phyloP scores from a whole-genome alignment of 306 rosid species.

The Gleditsia sinensis region DNA sequence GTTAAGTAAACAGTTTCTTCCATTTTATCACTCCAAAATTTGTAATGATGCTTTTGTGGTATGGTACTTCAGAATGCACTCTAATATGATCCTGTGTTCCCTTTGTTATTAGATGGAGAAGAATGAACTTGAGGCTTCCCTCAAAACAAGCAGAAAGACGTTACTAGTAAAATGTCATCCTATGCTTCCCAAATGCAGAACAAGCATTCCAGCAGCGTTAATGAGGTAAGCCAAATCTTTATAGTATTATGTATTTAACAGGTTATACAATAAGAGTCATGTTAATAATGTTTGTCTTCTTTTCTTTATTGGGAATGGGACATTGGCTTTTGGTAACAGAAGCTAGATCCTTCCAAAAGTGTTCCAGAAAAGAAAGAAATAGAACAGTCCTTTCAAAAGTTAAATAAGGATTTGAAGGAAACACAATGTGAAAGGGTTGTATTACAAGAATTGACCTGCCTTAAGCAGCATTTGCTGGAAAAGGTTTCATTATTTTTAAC shows the following conservation, averaged over 20 bases:
- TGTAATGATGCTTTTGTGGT: conserved; percentile 10
- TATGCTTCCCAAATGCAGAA: conserved; percentile 49
- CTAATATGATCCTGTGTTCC: conserved; percentile 25
- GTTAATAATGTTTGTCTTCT: conserved; percentile 16
- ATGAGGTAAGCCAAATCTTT: conserved; percentile 54
- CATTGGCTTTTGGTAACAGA: conserved; percentile 41
- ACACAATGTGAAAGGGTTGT: conserved; percentile 67
- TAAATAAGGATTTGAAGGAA: conserved; percentile 69
- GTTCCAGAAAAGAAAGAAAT: conserved; percentile 71
- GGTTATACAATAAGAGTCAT: conserved; percentile 16
- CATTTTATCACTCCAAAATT: conserved; percentile 1
- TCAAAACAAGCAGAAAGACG: conserved; percentile 48
- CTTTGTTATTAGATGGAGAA: conserved; percentile 61
- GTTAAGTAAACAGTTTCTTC: not conserved
- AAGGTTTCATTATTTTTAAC: conserved; percentile 54
- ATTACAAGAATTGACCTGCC: conserved; percentile 71
- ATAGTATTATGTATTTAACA: conserved; percentile 1
- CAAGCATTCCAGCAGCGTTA: conserved; percentile 43
- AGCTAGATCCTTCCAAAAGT: conserved; percentile 50
- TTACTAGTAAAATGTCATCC: conserved; percentile 34
- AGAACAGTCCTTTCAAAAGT: conserved; percentile 64
- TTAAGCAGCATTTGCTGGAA: conserved; percentile 90
- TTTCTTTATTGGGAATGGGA: conserved; percentile 17
- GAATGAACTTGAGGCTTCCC: conserved; percentile 64
- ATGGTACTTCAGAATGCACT: conserved; percentile 25